Base-by-base conservation (phyloP, 1,284 basidiomycete genomes). In the Inonotus hispidus region DNA sequence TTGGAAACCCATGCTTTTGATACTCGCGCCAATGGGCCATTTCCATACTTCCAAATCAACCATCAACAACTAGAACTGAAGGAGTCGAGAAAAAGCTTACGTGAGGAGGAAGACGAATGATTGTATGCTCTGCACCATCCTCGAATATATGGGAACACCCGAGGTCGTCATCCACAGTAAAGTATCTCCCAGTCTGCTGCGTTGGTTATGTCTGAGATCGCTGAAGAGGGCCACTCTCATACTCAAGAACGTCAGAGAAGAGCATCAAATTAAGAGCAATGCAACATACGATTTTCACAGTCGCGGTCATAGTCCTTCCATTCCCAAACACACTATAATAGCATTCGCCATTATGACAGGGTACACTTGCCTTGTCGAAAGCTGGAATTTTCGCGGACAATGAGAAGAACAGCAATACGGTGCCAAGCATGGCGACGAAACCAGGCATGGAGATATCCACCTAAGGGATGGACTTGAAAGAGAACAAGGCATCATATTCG, bases 101-200 rank as follows among this genome's bases (percentile, higher is more conserved):
- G 59, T 71, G 70, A 63, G 82, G 73, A 3, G 82, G 81, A 7
- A 83, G 68, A 19, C 82, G 76, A 23, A 83, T 79, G 29, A 84
- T 69, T 62, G 80, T 83, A 54, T 76, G 75, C 25, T 73, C 77
- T 0, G 81, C 77, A 19, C 79, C 79, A 39, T 70, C 70, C 43
- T 76, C 67, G 63, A 75, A 77, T 10, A 83, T 68, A 64, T 82
- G 79, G 23, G 70, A 71, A 66, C 82, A 84, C 4, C 70, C 69
- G 5, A 68, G 65, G 43, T 70, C 66, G 27, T 72, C 69, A 41
- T 68, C 69, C 16, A 66, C 82, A 84, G 58, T 69, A 72, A 45
- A 81, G 64, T 54, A 84, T 81, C 21, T 74, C 69, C 82, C 82
- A 84, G 53, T 81, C 81, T 19, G 79, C 79, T 7, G 80, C 80